Base-by-base conservation (phyloP, 345 rosid genomes). In the Eucalyptus sp. region DNA sequence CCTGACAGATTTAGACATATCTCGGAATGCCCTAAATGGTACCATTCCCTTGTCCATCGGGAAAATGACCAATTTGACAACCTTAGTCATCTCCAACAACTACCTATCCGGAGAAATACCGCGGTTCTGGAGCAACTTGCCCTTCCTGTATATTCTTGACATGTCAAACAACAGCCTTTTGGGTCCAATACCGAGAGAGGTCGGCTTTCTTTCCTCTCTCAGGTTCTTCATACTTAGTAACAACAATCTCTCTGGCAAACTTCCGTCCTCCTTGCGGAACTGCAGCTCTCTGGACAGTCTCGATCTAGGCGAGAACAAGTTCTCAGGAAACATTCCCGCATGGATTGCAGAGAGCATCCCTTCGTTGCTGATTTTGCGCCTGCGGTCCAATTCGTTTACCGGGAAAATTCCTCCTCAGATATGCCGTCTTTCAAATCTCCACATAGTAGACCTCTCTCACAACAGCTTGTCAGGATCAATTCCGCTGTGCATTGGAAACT, bases 111-210 rank as follows among this genome's bases (percentile, higher is more conserved):
- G 48, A 20, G 48, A 41, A 20, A 76, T 76, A 76, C 83, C 48
- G 0, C 15, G 15, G 29, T 41, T 76, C 48, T 37, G 83, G 83
- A 76, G 48, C 48, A 76, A 41, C 83, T 76, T 76, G 9, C 24
- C 83, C 46, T 10, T 76, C 27, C 48, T 76, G 0, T 41, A 18
- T 20, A 41, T 76, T 76, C 83, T 76, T 4, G 83, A 76, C 83
- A 76, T 76, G 83, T 20, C 29, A 25, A 76, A 76, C 27, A 76
- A 76, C 10, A 10, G 83, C 83, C 83, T 76, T 37, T 76, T 0
- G 8, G 29, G 83, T 3, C 90, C 87, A 56, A 92, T 93, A 48
- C 95, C 94, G 3, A 76, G 83, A 1, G 83, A 76, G 83, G 48
- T 76, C 1, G 2, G 83, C 29, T 76, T 41, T 41, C 83, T 76